Base-by-base conservation (phyloP, 2,329 filamentous ascomycete genomes). In the Scedosporium boydii region DNA sequence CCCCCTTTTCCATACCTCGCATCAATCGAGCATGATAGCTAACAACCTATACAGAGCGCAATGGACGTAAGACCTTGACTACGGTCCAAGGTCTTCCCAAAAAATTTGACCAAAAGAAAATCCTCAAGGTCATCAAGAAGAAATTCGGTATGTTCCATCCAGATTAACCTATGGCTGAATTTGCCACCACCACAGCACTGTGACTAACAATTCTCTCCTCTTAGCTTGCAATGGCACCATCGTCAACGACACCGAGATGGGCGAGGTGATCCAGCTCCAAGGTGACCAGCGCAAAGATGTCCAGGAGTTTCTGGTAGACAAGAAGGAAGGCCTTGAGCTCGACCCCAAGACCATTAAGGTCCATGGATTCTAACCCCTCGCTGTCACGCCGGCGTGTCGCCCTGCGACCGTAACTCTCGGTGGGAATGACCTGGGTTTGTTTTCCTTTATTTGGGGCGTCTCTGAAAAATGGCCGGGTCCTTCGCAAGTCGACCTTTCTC, bases 31-130 rank as follows among this genome's bases (percentile, higher is more conserved):
- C 61, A 60, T 60, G 57, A 10, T 23, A 65, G 63, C 81, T 84
- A 70, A 85, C 76, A 64, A 67, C 59, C 42, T 63, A 12, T 58
- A 41, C 77, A 98, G 93, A 99, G 83, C 95, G 95, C 82, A 99
- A 99, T 98, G 95, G 95, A 87, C 95, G 95, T 80, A 99, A 99
- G 87, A 98, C 95, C 83, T 86, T 99, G 89, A 99, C 95, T 73
- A 99, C 95, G 73, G 93, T 99, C 74, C 93, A 98, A 86, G 95
- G 95, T 80, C 88, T 99, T 73, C 93, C 95, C 68, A 95, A 95
- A 84, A 97, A 98, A 77, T 98, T 97, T 75, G 93, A 97, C 81
- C 92, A 95, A 80, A 98, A 97, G 87, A 97, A 97, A 83, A 97
- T 99, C 77, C 88, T 99, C 74, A 97, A 97, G 84, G 93, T 96